Evolutionary conservation across 108 stramenopile species (phyloP).

Genomic region (Skeletonema costatum): DNA sequence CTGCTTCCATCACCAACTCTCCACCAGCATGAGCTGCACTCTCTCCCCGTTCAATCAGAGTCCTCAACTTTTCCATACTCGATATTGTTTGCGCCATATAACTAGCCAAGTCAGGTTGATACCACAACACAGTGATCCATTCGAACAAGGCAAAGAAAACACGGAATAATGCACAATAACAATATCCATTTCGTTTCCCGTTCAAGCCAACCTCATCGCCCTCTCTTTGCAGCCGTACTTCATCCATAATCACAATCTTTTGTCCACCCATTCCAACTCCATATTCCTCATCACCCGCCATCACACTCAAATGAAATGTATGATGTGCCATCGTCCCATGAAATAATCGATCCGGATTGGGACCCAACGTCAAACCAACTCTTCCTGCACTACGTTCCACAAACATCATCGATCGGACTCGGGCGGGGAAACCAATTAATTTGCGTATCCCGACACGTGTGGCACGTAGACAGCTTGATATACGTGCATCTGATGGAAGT

Average conservation of each 20-base stretch:
- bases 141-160: conserved; percentile 23
- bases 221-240: conserved; percentile 52
- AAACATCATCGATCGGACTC: conserved; percentile 67
- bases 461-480: conserved; percentile 21
- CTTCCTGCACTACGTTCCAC: conserved; percentile 67
- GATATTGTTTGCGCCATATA: conserved; percentile 69
- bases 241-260: conserved; percentile 53
- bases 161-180: conserved; percentile 39
- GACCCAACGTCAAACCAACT: conserved; percentile 65
- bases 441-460: conserved; percentile 27
- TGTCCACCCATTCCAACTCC: neutral
- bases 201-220: conserved; percentile 31
- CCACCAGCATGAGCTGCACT: conserved; percentile 14
- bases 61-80: conserved; percentile 62
- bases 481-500: conserved; percentile 43
- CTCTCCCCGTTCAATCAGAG: conserved; percentile 52
- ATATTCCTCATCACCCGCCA: conserved; percentile 15
- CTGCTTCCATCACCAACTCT: conserved; percentile 29
- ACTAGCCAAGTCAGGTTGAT: conserved; percentile 48
- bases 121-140: conserved; percentile 33
- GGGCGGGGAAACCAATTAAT: conserved; percentile 39
- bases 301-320: conserved; percentile 45
- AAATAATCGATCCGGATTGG: conserved; percentile 43
- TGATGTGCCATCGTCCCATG: conserved; percentile 62
- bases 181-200: conserved; percentile 36